Evolutionary conservation across 805 yeast species (phyloP).

Genomic region (Ogataea pini): DNA sequence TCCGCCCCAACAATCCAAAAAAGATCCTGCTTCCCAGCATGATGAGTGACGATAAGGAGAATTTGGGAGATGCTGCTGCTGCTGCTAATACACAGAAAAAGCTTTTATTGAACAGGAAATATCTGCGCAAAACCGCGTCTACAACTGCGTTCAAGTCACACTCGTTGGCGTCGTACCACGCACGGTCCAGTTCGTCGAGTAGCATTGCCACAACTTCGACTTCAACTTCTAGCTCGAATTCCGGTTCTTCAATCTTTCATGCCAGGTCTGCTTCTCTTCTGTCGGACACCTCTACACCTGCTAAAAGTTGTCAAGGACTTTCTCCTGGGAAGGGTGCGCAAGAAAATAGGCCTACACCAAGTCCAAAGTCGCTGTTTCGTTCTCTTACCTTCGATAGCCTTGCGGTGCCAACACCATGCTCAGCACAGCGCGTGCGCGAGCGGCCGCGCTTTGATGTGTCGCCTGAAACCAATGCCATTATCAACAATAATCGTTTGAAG

Average conservation of each 20-base stretch:
- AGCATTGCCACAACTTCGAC: background rate
- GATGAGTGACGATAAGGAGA: constrained; percentile 24
- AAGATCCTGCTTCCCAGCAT: constrained; percentile 25
- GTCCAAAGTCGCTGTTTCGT: constrained; percentile 7
- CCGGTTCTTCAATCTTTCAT: constrained; percentile 15
- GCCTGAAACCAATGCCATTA: constrained; percentile 26
- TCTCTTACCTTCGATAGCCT: constrained; percentile 8
- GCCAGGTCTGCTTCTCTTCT: constrained; percentile 19
- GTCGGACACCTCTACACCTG: constrained; percentile 16
- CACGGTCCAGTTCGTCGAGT: constrained; percentile 22
- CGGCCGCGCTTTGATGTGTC: constrained; percentile 11
- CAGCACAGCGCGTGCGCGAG: background rate
- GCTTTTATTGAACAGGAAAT: constrained; percentile 10
- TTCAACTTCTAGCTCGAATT: background rate
- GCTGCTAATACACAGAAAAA: constrained; percentile 12
- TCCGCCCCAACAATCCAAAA: constrained; percentile 23
- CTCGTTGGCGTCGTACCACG: constrained; percentile 25
- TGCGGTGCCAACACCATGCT: constrained; percentile 9
- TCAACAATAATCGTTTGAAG: constrained; percentile 21
- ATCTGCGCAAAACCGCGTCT: constrained; percentile 12
- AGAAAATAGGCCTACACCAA: background rate
- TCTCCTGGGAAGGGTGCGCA: background rate
- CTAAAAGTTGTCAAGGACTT: background rate
- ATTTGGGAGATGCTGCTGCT: constrained; percentile 2
- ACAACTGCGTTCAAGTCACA: constrained; percentile 22